Percentiles rank a stretch among this genome's conserved stretches.
Evolutionary conservation across 1,284 basidiomycete species (phyloP).

Genomic region (Cerrena zonata): DNA sequence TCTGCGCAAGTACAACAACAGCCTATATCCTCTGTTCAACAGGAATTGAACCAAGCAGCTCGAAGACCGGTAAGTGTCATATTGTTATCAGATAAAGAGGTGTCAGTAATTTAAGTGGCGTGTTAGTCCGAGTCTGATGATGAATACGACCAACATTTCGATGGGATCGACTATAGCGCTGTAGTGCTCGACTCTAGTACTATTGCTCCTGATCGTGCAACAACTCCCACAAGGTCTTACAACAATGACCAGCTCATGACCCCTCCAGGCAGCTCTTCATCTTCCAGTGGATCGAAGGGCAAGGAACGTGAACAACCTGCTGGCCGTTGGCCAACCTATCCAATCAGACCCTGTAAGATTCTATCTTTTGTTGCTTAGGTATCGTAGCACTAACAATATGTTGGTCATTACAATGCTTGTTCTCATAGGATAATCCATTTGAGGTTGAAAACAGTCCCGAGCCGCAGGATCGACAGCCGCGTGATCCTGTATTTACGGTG

Average conservation of each 20-base stretch:
- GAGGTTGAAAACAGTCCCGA: neutral
- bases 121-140: neutral
- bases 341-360: slow-evolving; percentile 3
- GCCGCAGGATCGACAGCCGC: neutral
- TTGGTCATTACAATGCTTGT: neutral
- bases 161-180: too few relatives aligned
- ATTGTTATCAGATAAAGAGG: neutral
- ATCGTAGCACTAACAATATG: neutral
- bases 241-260: too few relatives aligned
- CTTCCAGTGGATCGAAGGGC: neutral
- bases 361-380: neutral
- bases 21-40: neutral
- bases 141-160: too few relatives aligned
- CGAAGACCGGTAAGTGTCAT: neutral
- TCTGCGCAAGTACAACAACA: neutral
- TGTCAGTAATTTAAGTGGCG: neutral
- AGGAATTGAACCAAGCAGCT: neutral
- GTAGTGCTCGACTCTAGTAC: too few relatives aligned
- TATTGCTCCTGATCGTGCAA: too few relatives aligned
- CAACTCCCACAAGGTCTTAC: too few relatives aligned
- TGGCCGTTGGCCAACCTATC: neutral
- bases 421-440: slow-evolving; percentile 2
- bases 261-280: too few relatives aligned
- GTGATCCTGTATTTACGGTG: neutral
- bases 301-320: slow-evolving; percentile 1